These are phyloP conservation scores for Mortierella claussenii DNA, from an alignment of 192 early-diverging fungal species.

Conservation along the genomic window DNA sequence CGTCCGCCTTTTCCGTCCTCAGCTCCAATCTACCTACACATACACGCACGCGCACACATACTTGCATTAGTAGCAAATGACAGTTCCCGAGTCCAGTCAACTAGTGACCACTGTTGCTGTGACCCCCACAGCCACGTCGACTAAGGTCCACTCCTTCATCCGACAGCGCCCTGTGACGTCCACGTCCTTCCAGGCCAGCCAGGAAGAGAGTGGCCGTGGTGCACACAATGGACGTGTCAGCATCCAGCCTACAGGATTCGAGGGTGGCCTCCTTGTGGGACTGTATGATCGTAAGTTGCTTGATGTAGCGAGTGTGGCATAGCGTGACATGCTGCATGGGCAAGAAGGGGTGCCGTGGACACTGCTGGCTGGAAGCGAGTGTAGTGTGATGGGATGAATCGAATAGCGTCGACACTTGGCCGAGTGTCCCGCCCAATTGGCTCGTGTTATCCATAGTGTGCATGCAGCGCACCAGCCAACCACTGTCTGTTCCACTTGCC, in stretches of 20 bases:
- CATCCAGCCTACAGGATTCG: constrained; percentile 46
- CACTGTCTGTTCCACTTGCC: no score
- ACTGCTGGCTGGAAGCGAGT: no score
- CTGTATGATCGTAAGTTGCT: constrained; percentile 46
- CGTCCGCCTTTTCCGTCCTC: background rate
- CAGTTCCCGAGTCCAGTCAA: constrained; percentile 29
- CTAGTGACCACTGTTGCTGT: constrained; percentile 11
- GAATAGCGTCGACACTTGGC: no score
- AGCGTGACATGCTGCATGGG: no score
- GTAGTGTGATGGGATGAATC: no score
- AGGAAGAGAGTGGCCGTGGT: constrained; percentile 26
- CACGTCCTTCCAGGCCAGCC: constrained; percentile 29
- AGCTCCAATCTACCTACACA: background rate
- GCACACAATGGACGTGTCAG: constrained; percentile 42
- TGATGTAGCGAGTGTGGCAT: no score
- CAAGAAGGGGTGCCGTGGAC: no score
- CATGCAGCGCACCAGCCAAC: no score
- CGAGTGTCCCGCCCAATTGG: no score
- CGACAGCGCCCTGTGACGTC: constrained; percentile 24
- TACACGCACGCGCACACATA: no score
- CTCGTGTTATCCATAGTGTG: no score
- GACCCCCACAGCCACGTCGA: constrained; percentile 16
- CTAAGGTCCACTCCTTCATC: constrained; percentile 38
- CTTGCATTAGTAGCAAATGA: constrained; percentile 12
- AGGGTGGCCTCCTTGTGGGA: constrained; percentile 46